Base-by-base conservation (phyloP, 176 grass and related monocot genomes). In the Pontederia crassipes region DNA sequence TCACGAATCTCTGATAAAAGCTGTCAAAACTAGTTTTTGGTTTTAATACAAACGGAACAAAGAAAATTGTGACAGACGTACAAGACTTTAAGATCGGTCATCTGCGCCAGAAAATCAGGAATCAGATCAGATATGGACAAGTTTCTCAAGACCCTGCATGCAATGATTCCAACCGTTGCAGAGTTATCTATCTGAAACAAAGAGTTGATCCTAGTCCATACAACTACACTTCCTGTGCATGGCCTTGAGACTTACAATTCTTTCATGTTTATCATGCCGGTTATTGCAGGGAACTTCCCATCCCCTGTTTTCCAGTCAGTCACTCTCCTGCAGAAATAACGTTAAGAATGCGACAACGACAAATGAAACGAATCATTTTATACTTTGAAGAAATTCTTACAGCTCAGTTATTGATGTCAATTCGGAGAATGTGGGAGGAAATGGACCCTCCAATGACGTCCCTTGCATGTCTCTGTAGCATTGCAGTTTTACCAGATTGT, bases 361-460 rank as follows among this genome's bases (percentile, higher is more conserved):
- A 35, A 49, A 28, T 46, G 11, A 45, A 16, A 8, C 16, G 45
- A 67, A n/a, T 40, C 54, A 18, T 11, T 11, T 8, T 54, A 67
- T 54, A 9, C 26, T 54, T 52, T 35, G 29, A 55, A 8, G 40
- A 6, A 13, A 46, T 15, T 54, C 65, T 18, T 67, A 67, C 65
- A 67, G 11, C 28, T 26, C 2, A n/a, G 1, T 12, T 4, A 67
- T 32, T 5, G 51, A 67, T 45, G 11, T 29, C 64, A 66, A 53
- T 14, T 50, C 32, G 15, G 64, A 35, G 49, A 66, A 35, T 8
- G 64, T 53, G 12, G 26, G 18, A 66, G 64, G 64, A 53, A 66
- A 66, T n/a, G 64, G 64, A 13, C 64, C 64, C 26, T 66, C 64
- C 48, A 66, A 52, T 4, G 28, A 66, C 16, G 64, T 66, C 52